Conservation (phyloP, 352 stramenopile species). For the Blastocystis sp. region DNA sequence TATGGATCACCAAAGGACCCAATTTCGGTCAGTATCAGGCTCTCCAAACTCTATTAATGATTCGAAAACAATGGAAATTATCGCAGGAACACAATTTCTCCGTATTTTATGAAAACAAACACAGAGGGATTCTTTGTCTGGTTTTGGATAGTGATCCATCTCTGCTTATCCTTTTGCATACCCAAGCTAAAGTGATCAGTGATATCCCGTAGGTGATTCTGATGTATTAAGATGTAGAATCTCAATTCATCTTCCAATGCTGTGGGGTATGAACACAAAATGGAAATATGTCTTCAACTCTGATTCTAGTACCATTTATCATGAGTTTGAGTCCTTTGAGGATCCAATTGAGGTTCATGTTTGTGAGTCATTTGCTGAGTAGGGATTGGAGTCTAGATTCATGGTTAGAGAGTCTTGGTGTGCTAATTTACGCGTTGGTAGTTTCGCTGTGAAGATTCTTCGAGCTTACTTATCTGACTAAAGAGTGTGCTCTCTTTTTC, state of each 20-base stretch:
- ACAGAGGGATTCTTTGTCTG: neutral
- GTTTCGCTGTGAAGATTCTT: neutral
- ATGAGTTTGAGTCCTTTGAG: neutral
- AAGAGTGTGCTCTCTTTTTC: too few relatives aligned
- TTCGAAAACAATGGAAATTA: neutral
- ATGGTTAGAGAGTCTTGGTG: neutral
- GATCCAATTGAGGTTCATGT: neutral
- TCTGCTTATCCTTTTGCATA: neutral
- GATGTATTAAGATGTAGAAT: neutral
- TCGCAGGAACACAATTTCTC: neutral
- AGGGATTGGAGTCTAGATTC: neutral
- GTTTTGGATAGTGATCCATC: neutral
- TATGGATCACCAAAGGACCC: neutral
- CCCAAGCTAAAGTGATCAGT: too few relatives aligned
- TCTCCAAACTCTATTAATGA: neutral
- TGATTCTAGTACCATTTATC: neutral
- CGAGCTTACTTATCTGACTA: neutral
- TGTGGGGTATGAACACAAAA: neutral
- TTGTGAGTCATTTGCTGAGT: neutral
- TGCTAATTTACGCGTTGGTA: neutral
- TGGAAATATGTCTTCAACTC: neutral
- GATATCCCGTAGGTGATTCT: neutral
- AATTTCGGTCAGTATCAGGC: neutral
- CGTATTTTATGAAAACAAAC: neutral
- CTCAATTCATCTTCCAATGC: neutral